phyloP scores from a whole-genome alignment of 805 yeast species.

The Nematodospora valgi region DNA sequence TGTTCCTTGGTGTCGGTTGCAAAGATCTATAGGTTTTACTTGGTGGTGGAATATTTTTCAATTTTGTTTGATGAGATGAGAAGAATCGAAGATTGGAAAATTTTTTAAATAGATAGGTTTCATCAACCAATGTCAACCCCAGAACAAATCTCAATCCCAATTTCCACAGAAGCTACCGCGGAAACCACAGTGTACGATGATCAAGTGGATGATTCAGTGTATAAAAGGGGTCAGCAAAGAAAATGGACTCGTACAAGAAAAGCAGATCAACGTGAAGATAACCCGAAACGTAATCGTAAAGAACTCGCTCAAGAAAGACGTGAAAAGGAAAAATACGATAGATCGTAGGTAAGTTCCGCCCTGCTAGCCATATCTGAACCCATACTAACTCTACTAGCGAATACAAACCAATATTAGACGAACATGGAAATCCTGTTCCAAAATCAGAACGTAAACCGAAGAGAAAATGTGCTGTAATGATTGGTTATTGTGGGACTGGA shows the following conservation, averaged over 20 bases:
- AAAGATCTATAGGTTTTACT: no score
- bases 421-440: constrained; percentile 57
- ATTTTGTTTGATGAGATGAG: no score
- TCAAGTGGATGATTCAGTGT: constrained; percentile 36
- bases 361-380: constrained; percentile 3
- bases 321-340: constrained; percentile 24
- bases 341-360: constrained; percentile 55
- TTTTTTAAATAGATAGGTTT: no score
- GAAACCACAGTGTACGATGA: constrained; percentile 15
- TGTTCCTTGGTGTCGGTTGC: no score
- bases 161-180: neutral
- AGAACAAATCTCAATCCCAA: neutral
- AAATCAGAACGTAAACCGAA: constrained; percentile 71
- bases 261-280: constrained; percentile 18
- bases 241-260: constrained; percentile 25
- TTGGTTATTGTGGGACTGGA: constrained; percentile 96
- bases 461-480: constrained; percentile 82
- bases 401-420: constrained; percentile 50
- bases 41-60: no score
- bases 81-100: no score
- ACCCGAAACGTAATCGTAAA: constrained; percentile 18
- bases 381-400: constrained; percentile 18
- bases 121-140: no score
- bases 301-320: constrained; percentile 9
- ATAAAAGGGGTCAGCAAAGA: constrained; percentile 40